These are phyloP conservation scores for Umbellularia californica DNA, from an alignment of 164 flowering plant species.

Conservation along the genomic window DNA sequence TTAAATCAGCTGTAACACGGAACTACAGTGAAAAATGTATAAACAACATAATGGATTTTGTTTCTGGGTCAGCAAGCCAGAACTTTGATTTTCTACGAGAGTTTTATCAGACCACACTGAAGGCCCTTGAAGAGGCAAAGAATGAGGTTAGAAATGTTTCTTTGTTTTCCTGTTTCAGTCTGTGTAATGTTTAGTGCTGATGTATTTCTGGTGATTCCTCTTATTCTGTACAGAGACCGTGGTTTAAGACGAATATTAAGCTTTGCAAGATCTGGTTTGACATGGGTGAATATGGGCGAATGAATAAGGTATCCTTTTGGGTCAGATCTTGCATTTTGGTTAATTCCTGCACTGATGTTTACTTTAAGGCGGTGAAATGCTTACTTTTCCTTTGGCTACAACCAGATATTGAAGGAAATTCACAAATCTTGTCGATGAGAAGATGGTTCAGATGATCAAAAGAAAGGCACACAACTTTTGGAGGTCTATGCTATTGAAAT, in stretches of 20 bases:
- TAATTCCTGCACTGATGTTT: not conserved
- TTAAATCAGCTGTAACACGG: slow-evolving; percentile 96
- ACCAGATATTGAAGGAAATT: slow-evolving; percentile 89
- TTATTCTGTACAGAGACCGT: slow-evolving; percentile 63
- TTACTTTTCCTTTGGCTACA: not conserved
- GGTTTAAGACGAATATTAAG: slow-evolving; percentile 98
- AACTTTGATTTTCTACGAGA: slow-evolving; percentile 83
- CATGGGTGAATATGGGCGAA: slow-evolving; percentile 95
- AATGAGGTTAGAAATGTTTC: slow-evolving; percentile 64
- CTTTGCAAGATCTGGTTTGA: slow-evolving; percentile 98
- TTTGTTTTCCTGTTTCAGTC: not conserved
- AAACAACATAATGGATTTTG: slow-evolving; percentile 95
- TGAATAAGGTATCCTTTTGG: slow-evolving; percentile 74
- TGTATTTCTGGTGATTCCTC: not conserved
- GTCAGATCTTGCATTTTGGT: slow-evolving; percentile 3
- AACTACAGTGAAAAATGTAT: slow-evolving; percentile 98
- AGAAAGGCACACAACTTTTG: slow-evolving; percentile 97
- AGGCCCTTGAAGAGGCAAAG: slow-evolving; percentile 98
- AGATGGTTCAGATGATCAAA: slow-evolving; percentile 99
- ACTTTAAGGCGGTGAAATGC: not conserved
- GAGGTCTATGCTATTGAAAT: slow-evolving; percentile 99
- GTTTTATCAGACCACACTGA: slow-evolving; percentile 90
- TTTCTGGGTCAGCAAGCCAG: slow-evolving; percentile 96
- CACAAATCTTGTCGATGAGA: slow-evolving; percentile 94
- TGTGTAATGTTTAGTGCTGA: not conserved